Evolutionary conservation across 2,329 filamentous ascomycete species (phyloP).

Genomic region (Corynespora cassiicola): DNA sequence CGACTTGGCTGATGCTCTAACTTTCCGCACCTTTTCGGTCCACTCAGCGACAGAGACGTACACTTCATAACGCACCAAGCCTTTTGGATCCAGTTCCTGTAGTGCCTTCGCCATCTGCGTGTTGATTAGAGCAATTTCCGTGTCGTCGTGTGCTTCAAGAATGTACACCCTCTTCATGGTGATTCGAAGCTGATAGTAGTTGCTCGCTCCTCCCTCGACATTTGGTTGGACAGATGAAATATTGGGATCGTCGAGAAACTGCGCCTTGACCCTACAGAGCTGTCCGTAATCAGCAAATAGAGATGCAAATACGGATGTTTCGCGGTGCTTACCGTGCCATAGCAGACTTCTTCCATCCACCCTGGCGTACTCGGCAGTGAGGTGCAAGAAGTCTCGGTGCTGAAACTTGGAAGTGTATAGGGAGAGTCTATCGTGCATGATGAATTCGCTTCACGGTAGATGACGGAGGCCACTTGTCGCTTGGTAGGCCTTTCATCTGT

Average conservation of each 20-base stretch:
- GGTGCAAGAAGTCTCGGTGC: too few relatives aligned
- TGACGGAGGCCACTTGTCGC: too few relatives aligned
- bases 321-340: constrained; percentile 2
- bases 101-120: constrained; percentile 4
- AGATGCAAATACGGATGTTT: background rate
- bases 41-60: constrained; percentile 2
- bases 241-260: constrained; percentile 4
- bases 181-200: constrained; percentile 5
- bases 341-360: constrained; percentile 1
- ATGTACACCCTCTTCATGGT: constrained; percentile 5
- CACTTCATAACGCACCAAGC: constrained; percentile 3
- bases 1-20: constrained; percentile 1
- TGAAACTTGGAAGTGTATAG: too few relatives aligned
- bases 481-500: too few relatives aligned
- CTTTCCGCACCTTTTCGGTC: background rate
- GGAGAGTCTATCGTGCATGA: too few relatives aligned
- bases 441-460: too few relatives aligned
- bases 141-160: constrained; percentile 2
- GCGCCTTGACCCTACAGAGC: constrained; percentile 4
- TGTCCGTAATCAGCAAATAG: background rate
- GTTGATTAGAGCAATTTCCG: constrained; percentile 5
- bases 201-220: too few relatives aligned
- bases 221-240: constrained; percentile 2
- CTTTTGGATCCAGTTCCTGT: background rate
- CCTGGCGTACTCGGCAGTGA: constrained; percentile 2